Evolutionary conservation across 2,329 filamentous ascomycete species (phyloP), one percentile per base, ranked within the genome.

Genomic region (Boeremia lycopersici): DNA sequence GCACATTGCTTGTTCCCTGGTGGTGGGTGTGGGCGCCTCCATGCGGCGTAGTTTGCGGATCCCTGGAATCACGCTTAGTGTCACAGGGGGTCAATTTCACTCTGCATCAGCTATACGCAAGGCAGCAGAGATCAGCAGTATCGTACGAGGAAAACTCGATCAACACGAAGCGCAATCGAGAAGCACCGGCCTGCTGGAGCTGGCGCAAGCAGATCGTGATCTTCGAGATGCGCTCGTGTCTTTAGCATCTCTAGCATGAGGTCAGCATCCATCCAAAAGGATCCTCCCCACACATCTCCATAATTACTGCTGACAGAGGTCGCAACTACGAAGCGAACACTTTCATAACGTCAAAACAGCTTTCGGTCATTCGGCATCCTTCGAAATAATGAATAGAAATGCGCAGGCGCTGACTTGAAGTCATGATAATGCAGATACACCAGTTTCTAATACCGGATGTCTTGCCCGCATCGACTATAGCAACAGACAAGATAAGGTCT

Each of bases 131-230:
- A 56, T 51, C 47, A 47, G 36, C 36, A 17, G 11, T 13, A 25
- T 49, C 29, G 25, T 47, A 41, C 41, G 34, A 36, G 25, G n/a
- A n/a, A n/a, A n/a, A 5, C 19, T 23, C 19, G 19, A 23, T 23
- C 19, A 55, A 47, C 36, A 46, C 46, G 42, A 54, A 40, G 39
- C 33, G 31, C 31, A 34, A 33, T 13, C 34, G 41, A 44, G 25
- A 41, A 31, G 31, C 11, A 45, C 34, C 46, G 28, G 46, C 46
- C 46, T 9, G 26, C 29, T 46, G 52, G 52, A 26, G 28, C 46
- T 38, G 46, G 52, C 41, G 36, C 30, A 41, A 42, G 36, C 30
- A 46, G 46, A 55, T 55, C 46, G 6, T 42, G 35, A 46, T 44
- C 45, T 45, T 48, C 45, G 25, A 29, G 23, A 28, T 33, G 31